phyloP scores from a whole-genome alignment of 805 yeast species.

The Suhomyces tanzawaensis region DNA sequence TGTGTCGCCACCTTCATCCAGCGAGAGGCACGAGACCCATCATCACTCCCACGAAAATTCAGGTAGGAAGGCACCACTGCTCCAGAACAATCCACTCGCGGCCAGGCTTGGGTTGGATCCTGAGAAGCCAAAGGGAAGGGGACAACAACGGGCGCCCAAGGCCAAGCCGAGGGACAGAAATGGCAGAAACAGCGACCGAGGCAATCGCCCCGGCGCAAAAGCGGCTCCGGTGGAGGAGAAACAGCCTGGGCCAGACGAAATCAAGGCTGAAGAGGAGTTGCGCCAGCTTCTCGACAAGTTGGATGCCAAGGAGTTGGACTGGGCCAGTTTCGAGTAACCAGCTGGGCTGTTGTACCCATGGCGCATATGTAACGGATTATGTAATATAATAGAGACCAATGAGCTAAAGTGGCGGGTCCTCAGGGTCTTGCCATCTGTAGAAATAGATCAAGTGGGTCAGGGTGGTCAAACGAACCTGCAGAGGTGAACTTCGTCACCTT shows the following conservation, averaged over 20 bases:
- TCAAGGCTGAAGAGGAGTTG: slow-evolving; percentile 19
- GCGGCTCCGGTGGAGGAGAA: too few relatives aligned
- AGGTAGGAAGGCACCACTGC: too few relatives aligned
- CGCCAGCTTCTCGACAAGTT: slow-evolving; percentile 26
- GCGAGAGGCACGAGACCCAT: not conserved
- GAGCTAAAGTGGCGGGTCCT: too few relatives aligned
- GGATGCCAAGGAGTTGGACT: slow-evolving; percentile 25
- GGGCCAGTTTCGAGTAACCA: slow-evolving; percentile 35
- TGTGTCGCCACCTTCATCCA: not conserved
- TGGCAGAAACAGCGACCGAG: not conserved
- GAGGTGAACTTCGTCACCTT: too few relatives aligned
- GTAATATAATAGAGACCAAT: too few relatives aligned
- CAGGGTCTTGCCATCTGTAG: too few relatives aligned
- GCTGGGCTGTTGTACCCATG: too few relatives aligned
- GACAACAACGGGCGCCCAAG: not conserved
- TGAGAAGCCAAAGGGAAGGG: not conserved
- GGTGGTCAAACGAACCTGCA: too few relatives aligned
- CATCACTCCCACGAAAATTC: not conserved
- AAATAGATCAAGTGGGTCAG: too few relatives aligned
- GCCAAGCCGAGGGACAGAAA: not conserved
- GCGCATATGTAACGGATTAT: too few relatives aligned
- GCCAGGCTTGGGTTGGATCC: not conserved
- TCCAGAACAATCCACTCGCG: not conserved
- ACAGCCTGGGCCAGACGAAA: too few relatives aligned
- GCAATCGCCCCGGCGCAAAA: too few relatives aligned